A percentile compares a stretch with the other conserved stretches of the same genome.
Conservation (phyloP, 2,329 filamentous ascomycete species). For the Ilyonectria robusta region DNA sequence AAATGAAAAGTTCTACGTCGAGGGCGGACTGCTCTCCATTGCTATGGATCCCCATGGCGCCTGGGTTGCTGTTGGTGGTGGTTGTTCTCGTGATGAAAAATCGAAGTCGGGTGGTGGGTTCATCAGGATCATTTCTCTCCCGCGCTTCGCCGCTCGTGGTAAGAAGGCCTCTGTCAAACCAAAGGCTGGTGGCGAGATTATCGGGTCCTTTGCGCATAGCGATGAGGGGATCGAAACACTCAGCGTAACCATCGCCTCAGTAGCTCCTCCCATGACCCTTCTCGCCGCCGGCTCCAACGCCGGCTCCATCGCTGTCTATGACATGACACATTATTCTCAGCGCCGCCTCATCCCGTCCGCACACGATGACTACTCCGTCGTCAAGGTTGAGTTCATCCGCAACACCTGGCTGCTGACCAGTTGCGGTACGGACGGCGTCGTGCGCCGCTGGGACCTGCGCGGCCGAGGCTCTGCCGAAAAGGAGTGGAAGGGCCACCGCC, state of each 20-base stretch:
- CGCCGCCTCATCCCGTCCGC: conserved; percentile 85
- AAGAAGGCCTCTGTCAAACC: conserved; percentile 57
- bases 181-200: conserved; percentile 70
- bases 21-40: conserved; percentile 91
- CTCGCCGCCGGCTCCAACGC: conserved; percentile 79
- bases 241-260: conserved; percentile 64
- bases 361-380: conserved; percentile 90
- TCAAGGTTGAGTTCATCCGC: conserved; percentile 90
- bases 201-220: conserved; percentile 87
- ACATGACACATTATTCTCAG: conserved; percentile 89
- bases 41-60: conserved; percentile 85
- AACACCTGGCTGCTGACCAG: conserved; percentile 81
- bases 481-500: conserved; percentile 91
- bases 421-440: conserved; percentile 92
- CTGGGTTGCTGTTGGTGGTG: conserved; percentile 89
- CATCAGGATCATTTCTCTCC: conserved; percentile 88
- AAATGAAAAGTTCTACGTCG: conserved; percentile 92
- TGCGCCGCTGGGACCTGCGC: conserved; percentile 88
- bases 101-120: conserved; percentile 73
- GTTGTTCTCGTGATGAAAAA: too few species aligned
- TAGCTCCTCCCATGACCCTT: conserved; percentile 65
- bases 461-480: conserved; percentile 66
- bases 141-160: conserved; percentile 66
- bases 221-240: conserved; percentile 83
- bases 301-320: conserved; percentile 87